Evolutionary conservation across 495 filamentous ascomycete genomes (phyloP).

Genomic region (Acidomyces sp.): DNA sequence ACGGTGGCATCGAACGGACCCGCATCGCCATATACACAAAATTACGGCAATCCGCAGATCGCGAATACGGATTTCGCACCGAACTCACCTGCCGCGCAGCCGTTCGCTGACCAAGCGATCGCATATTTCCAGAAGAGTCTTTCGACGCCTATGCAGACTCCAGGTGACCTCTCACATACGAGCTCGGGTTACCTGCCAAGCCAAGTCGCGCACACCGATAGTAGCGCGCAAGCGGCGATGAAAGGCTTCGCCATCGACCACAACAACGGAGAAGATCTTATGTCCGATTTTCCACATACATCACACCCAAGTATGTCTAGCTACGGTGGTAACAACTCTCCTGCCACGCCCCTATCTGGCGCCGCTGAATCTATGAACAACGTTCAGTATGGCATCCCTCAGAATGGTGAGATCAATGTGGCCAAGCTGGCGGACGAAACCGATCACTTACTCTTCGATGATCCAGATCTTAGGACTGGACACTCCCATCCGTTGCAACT

Average conservation of each 20-base stretch:
- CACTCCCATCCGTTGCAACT: constrained; percentile 65
- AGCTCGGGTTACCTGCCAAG: constrained; percentile 10
- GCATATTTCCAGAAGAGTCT: constrained; percentile 24
- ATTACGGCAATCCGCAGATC: constrained; percentile 24
- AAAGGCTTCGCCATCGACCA: constrained; percentile 44
- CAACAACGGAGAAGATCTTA: constrained; percentile 29
- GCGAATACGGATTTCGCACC: constrained; percentile 28
- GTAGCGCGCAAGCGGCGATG: constrained; percentile 39
- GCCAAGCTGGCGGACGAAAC: constrained; percentile 40
- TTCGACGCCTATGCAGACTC: constrained; percentile 23
- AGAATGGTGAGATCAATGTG: constrained; percentile 20
- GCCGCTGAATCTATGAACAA: constrained; percentile 39
- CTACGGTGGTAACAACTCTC: constrained; percentile 38
- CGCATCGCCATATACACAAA: constrained; percentile 25
- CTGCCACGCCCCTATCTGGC: constrained; percentile 43
- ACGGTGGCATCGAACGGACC: constrained; percentile 26
- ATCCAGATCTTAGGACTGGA: constrained; percentile 25
- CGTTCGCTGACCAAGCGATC: constrained; percentile 14
- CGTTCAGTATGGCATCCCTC: constrained; percentile 20
- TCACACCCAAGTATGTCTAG: constrained; percentile 43
- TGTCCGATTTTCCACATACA: constrained; percentile 35
- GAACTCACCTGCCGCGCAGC: constrained; percentile 12
- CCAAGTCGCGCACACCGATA: constrained; percentile 20
- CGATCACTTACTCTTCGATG: constrained; percentile 44
- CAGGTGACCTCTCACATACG: constrained; percentile 16